Percentiles rank a stretch among this genome's conserved stretches.
Conservation (phyloP, 257 asterid species). For the Lantana camara region DNA sequence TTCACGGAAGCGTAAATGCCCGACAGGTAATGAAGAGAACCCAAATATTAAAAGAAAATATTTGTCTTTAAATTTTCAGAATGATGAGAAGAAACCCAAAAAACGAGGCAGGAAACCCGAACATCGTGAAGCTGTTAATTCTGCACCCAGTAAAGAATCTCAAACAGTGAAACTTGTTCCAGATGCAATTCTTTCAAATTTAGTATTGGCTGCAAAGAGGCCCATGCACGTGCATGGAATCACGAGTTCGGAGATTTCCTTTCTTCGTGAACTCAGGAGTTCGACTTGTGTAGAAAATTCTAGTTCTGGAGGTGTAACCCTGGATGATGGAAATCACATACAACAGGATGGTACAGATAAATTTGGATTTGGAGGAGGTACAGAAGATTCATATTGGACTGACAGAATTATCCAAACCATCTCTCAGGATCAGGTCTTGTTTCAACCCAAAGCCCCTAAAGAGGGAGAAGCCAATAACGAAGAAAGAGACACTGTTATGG, state of each 20-base stretch:
- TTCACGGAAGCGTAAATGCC: slow-evolving; percentile 35
- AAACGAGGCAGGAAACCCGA: slow-evolving; percentile 31
- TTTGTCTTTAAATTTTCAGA: slow-evolving; percentile 31
- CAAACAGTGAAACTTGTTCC: slow-evolving; percentile 34
- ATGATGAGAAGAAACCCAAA: slow-evolving; percentile 25
- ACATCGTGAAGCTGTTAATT: neutral
- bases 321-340: slow-evolving; percentile 20
- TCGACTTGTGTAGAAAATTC: slow-evolving; percentile 37
- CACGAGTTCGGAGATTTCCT: slow-evolving; percentile 36
- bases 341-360: slow-evolving; percentile 31
- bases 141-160: slow-evolving; percentile 9
- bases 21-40: slow-evolving; percentile 26
- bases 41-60: slow-evolving; percentile 36
- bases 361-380: slow-evolving; percentile 45
- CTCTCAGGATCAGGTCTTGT: slow-evolving; percentile 41
- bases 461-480: slow-evolving; percentile 22
- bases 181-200: slow-evolving; percentile 52
- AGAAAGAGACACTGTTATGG: slow-evolving; percentile 10
- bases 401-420: slow-evolving; percentile 51
- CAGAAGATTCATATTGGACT: slow-evolving; percentile 66
- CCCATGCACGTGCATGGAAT: slow-evolving; percentile 45
- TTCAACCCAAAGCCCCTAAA: slow-evolving; percentile 29
- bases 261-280: slow-evolving; percentile 53
- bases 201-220: slow-evolving; percentile 49
- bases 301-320: neutral